phyloP scores from a whole-genome alignment of 352 stramenopile species.

The Pythium angustatum region DNA sequence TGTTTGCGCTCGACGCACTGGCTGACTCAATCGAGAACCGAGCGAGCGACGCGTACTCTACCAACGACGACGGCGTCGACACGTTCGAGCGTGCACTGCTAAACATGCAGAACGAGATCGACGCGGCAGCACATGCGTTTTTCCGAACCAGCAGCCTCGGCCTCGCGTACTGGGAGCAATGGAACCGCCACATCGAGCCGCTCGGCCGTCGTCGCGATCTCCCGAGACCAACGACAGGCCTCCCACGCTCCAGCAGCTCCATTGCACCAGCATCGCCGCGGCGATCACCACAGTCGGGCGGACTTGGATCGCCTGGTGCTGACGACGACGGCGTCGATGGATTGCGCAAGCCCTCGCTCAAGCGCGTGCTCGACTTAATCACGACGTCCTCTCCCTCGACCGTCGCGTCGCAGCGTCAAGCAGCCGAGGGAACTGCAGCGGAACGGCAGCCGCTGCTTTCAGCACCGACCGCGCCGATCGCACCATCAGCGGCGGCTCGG shows the following conservation, averaged over 20 bases:
- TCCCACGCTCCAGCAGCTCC: slow-evolving; percentile 8
- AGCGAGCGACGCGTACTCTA: slow-evolving; percentile 17
- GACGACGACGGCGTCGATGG: not conserved
- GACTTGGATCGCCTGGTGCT: not conserved
- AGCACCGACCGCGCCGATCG: no score
- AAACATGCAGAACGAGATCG: slow-evolving; percentile 57
- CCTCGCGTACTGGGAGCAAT: slow-evolving; percentile 37
- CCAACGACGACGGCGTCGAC: slow-evolving; percentile 38
- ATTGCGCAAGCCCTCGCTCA: slow-evolving; percentile 20
- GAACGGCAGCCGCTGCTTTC: slow-evolving; percentile 22
- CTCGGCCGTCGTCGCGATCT: not conserved
- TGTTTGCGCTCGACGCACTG: slow-evolving; percentile 54
- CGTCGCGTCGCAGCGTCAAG: not conserved
- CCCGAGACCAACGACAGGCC: not conserved
- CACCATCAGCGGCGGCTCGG: slow-evolving; percentile 41
- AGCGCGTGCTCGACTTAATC: slow-evolving; percentile 25
- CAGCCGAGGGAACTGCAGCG: not conserved
- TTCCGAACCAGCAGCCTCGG: slow-evolving; percentile 50
- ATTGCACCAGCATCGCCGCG: slow-evolving; percentile 8
- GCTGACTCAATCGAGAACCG: slow-evolving; percentile 49
- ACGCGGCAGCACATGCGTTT: slow-evolving; percentile 50
- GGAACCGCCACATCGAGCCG: not conserved
- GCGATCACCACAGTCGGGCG: not conserved
- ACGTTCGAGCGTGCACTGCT: slow-evolving; percentile 46
- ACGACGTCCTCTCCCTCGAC: slow-evolving; percentile 4